A percentile compares a stretch with the other conserved stretches of the same genome.
These are phyloP conservation scores for Geum urbanum DNA, from an alignment of 306 rosid genomes.

Conservation along the genomic window DNA sequence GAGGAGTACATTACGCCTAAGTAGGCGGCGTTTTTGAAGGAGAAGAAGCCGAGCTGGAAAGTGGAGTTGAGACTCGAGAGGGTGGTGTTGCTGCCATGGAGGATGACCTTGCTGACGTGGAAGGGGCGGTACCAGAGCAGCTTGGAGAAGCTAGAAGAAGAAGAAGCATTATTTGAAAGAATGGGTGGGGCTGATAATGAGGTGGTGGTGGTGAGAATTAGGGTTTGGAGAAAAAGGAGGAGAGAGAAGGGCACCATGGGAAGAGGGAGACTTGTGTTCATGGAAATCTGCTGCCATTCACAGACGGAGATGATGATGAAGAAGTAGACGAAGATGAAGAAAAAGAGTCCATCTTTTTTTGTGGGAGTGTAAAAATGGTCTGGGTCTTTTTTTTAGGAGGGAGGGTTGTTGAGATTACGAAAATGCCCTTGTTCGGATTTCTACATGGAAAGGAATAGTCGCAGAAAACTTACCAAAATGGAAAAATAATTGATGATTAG, in stretches of 20 bases:
- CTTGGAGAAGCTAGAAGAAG: neutral
- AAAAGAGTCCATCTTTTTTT: neutral
- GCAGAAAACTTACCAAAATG: too few species aligned
- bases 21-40: conserved; percentile 24
- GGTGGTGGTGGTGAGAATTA: neutral
- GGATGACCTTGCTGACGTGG: conserved; percentile 14
- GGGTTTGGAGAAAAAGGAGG: neutral
- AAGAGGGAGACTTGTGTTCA: conserved; percentile 1
- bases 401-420: neutral
- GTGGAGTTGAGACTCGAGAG: conserved; percentile 42
- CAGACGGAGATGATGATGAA: conserved; percentile 1
- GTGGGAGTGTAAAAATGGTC: neutral
- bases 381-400: neutral
- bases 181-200: too few species aligned
- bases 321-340: neutral
- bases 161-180: too few species aligned
- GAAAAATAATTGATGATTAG: neutral
- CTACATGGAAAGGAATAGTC: too few species aligned
- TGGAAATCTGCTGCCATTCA: conserved; percentile 36
- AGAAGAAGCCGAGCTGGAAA: conserved; percentile 57
- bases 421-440: neutral
- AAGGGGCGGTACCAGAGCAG: neutral
- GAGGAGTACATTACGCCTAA: conserved; percentile 49
- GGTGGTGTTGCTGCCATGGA: conserved; percentile 36
- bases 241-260: conserved; percentile 18